Evolutionary conservation across 2,329 filamentous ascomycete species (phyloP), one percentile per base, ranked within the genome.

Genomic region (Cytospora paraplurivora): DNA sequence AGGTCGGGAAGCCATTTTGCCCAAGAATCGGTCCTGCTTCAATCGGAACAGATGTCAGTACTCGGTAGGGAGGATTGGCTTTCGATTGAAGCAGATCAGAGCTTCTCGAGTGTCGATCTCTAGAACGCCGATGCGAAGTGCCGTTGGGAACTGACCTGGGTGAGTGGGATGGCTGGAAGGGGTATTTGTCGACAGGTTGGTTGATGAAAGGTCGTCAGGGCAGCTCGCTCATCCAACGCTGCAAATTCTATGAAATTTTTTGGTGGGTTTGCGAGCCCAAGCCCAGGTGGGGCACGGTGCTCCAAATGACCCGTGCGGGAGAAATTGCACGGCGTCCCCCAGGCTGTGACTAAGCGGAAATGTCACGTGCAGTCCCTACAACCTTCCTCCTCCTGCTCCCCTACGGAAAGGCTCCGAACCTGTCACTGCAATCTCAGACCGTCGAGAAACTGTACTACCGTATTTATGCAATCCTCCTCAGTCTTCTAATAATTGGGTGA

Each of bases 1-100:
- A 82, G 95, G 95, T 85, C 95, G 88, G 81, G 91, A 93, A 85
- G 93, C 91, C 92, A 96, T 96, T 86, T 81, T 86, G 79, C 79
- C 70, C 63, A 62, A 52, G 62, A 63, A 68, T 68, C 64, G 67
- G 53, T 27, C 64, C 64, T 66, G 50, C 52, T 68, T 66, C 58
- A 52, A 59, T 58, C 32, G 41, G 32, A 27, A 5, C 4, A 12
- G 27, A 44, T 27, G 62, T 66, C 55, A 62, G 62, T 67, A 68
- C 50, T 59, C 52, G 21, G 51, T 5, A n/a, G 1, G 33, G 10
- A 17, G 19, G 1, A 7, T 44, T 7, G 17, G 17, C 8, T 47
- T 44, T 17, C 32, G 49, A 49, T 49, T 33, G 59, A 55, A 3
- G 15, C 10, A 38, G 15, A 50, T 19, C 10, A 38, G 15, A 50